phyloP scores from a whole-genome alignment of 1,139 yeast species.

The Geotrichum bryndzae region DNA sequence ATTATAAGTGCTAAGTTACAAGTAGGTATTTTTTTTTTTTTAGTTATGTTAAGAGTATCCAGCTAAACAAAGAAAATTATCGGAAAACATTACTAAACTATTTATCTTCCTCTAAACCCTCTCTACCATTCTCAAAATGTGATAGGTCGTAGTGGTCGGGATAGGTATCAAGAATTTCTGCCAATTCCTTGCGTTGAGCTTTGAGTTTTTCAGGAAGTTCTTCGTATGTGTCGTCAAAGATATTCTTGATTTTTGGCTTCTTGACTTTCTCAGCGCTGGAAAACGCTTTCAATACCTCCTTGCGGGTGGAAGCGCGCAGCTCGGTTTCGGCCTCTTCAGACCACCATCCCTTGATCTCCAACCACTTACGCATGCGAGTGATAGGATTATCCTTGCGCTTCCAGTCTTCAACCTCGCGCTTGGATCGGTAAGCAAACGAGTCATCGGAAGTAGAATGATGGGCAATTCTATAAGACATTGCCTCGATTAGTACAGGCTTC shows the following conservation, averaged over 20 bases:
- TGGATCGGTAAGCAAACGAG: constrained; percentile 36
- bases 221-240: constrained; percentile 30
- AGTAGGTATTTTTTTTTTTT: not conserved
- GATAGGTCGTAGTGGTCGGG: constrained; percentile 33
- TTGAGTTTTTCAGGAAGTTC: constrained; percentile 26
- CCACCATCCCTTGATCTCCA: constrained; percentile 33
- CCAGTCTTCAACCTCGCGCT: constrained; percentile 37
- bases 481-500: constrained; percentile 35
- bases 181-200: constrained; percentile 31
- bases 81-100: not conserved
- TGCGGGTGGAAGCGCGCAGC: constrained; percentile 26
- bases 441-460: constrained; percentile 39
- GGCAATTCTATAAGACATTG: constrained; percentile 37
- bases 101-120: constrained; percentile 20
- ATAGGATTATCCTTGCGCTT: constrained; percentile 35
- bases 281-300: constrained; percentile 29
- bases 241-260: constrained; percentile 29
- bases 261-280: constrained; percentile 32
- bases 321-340: constrained; percentile 30
- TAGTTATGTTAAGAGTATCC: not conserved
- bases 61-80: not conserved
- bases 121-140: constrained; percentile 29
- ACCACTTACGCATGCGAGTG: constrained; percentile 34
- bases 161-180: constrained; percentile 29
- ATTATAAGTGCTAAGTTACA: not conserved